phyloP scores from a whole-genome alignment of 1,284 basidiomycete species.

The Farysia itapuensis region DNA sequence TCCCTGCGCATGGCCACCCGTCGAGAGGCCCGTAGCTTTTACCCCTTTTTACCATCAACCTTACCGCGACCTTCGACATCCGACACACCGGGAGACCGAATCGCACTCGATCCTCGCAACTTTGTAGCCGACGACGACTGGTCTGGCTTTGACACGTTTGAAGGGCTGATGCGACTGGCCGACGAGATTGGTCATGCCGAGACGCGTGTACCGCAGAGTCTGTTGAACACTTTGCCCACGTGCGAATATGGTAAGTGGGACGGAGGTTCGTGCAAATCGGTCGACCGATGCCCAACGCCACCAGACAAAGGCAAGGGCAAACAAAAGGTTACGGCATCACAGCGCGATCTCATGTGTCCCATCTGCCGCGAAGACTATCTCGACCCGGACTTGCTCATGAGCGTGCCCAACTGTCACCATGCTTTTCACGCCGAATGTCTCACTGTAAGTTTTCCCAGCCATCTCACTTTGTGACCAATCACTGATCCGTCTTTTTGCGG shows the following conservation, averaged over 20 bases:
- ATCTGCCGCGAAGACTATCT: conserved; percentile 33
- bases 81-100: conserved; percentile 1
- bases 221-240: conserved; percentile 20
- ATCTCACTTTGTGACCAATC: no score
- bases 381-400: conserved; percentile 29
- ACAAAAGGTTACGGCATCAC: conserved; percentile 7
- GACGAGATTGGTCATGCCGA: conserved; percentile 17
- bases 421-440: conserved; percentile 34
- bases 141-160: conserved; percentile 27
- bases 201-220: conserved; percentile 13
- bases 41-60: no score
- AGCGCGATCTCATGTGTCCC: conserved; percentile 26
- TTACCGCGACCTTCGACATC: conserved; percentile 1
- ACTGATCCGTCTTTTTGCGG: no score
- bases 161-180: conserved; percentile 17
- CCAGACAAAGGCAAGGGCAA: conserved; percentile 19
- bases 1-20: no score
- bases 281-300: conserved; percentile 2
- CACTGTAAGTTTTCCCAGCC: conserved; percentile 12
- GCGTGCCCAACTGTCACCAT: conserved; percentile 23
- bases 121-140: conserved; percentile 35
- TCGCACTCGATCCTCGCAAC: conserved; percentile 23
- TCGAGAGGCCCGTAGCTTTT: no score
- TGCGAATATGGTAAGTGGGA: conserved; percentile 30
- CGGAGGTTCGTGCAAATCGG: conserved; percentile 14